phyloP scores from a whole-genome alignment of 306 rosid genomes.

The Lotus japonicus region DNA sequence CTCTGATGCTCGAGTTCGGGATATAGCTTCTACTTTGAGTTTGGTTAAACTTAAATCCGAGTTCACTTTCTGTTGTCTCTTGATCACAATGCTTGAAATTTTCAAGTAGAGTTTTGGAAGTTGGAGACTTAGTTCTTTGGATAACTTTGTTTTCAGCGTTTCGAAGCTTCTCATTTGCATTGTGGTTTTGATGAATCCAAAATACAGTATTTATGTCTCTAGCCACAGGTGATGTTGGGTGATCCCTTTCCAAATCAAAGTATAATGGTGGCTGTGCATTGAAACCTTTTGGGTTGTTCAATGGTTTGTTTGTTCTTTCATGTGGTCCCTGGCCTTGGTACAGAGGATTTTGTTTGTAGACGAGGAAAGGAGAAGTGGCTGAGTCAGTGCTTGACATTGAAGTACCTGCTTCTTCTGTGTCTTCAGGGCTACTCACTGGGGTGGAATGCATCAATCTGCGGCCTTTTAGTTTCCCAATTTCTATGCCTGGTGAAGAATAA shows the following conservation, averaged over 20 bases:
- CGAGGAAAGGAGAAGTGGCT: conserved; percentile 51
- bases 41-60: conserved; percentile 27
- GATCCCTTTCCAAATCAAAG: conserved; percentile 42
- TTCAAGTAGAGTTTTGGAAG: conserved; percentile 43
- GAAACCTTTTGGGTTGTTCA: conserved; percentile 30
- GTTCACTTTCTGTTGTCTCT: conserved; percentile 22
- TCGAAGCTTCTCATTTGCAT: conserved; percentile 37
- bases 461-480: conserved; percentile 39
- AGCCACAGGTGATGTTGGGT: conserved; percentile 34
- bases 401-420: conserved; percentile 36
- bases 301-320: conserved; percentile 24
- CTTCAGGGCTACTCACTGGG: conserved; percentile 87
- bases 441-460: conserved; percentile 72
- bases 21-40: conserved; percentile 35
- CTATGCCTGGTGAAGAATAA: conserved; percentile 64
- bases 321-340: conserved; percentile 47
- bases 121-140: conserved; percentile 39
- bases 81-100: conserved; percentile 36
- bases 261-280: conserved; percentile 34
- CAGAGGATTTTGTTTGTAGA: conserved; percentile 81
- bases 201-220: conserved; percentile 32
- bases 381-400: conserved; percentile 61
- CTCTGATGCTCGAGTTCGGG: conserved; percentile 40
- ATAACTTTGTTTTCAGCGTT: conserved; percentile 22
- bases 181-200: conserved; percentile 58